phyloP scores from a whole-genome alignment of 2,329 filamentous ascomycete genomes.

The Apiospora saccharicola region DNA sequence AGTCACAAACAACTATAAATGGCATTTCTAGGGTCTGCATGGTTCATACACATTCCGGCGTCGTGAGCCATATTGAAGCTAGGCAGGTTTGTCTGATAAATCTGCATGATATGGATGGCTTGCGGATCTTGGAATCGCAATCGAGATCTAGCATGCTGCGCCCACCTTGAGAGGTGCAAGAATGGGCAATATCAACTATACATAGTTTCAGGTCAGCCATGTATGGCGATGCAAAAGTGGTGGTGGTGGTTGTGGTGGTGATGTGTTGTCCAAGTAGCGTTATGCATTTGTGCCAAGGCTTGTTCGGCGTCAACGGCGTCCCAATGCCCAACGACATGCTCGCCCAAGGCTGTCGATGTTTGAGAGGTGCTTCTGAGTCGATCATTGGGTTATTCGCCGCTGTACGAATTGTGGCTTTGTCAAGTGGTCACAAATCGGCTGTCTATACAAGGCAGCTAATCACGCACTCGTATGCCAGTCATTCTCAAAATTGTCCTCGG shows the following conservation, averaged over 20 bases:
- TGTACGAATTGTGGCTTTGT: slow-evolving; percentile 32
- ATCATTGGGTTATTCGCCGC: slow-evolving; percentile 1
- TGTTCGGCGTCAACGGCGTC: slow-evolving; percentile 53
- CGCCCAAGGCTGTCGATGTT: not conserved
- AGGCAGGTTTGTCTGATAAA: not conserved
- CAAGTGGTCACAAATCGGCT: slow-evolving; percentile 39
- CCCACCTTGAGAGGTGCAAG: slow-evolving; percentile 30
- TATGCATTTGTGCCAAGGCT: slow-evolving; percentile 38
- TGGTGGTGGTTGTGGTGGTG: slow-evolving; percentile 43
- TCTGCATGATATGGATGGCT: not conserved
- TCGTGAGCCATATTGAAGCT: not conserved
- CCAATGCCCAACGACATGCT: slow-evolving; percentile 56
- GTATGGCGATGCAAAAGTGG: slow-evolving; percentile 2
- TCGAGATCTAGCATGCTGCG: slow-evolving; percentile 37
- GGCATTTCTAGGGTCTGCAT: not conserved
- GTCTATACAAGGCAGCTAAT: slow-evolving; percentile 35
- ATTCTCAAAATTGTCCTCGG: not conserved
- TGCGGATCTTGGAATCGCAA: slow-evolving; percentile 27
- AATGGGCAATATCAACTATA: slow-evolving; percentile 30
- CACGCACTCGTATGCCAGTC: not conserved
- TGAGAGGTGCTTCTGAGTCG: not conserved
- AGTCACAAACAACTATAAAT: too few species aligned
- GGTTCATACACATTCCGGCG: not conserved
- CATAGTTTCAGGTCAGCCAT: slow-evolving; percentile 1
- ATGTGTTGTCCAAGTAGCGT: slow-evolving; percentile 57